These are phyloP conservation scores for Macrolepiota dolichaula DNA, from an alignment of 768 basidiomycete genomes.

Conservation along the genomic window DNA sequence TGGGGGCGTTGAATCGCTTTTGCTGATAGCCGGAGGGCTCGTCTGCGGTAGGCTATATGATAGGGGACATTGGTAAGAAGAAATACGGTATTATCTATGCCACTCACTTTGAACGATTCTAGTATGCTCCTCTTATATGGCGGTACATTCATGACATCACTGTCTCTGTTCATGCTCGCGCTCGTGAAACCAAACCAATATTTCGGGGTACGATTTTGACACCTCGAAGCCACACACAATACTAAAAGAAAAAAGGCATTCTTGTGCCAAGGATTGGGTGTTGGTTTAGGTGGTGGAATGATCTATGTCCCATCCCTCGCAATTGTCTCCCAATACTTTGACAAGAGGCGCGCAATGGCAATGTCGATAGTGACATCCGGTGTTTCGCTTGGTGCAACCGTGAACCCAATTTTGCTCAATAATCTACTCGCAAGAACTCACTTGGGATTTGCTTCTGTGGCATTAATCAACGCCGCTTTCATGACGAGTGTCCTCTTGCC, in stretches of 20 bases:
- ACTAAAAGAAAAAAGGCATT: constrained; percentile 25
- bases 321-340: constrained; percentile 40
- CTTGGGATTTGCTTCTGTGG: constrained; percentile 24
- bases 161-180: constrained; percentile 45
- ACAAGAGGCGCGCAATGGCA: constrained; percentile 34
- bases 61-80: constrained; percentile 42
- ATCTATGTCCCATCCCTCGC: constrained; percentile 36
- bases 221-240: not conserved
- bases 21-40: constrained; percentile 38
- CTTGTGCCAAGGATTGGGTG: constrained; percentile 39
- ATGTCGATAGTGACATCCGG: constrained; percentile 28
- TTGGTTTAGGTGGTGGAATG: constrained; percentile 39
- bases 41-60: constrained; percentile 42
- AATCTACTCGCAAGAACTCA: constrained; percentile 29
- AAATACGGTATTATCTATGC: constrained; percentile 8
- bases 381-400: constrained; percentile 20
- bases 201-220: constrained; percentile 32
- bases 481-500: constrained; percentile 9
- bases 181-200: constrained; percentile 36
- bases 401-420: constrained; percentile 49
- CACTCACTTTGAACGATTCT: not conserved
- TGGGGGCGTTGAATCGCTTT: constrained; percentile 39
- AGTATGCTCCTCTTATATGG: constrained; percentile 29
- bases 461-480: constrained; percentile 9
- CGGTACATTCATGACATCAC: constrained; percentile 30